Base-by-base conservation (phyloP, 2,329 filamentous ascomycete species). In the Ophiostoma himal-ulmi region DNA sequence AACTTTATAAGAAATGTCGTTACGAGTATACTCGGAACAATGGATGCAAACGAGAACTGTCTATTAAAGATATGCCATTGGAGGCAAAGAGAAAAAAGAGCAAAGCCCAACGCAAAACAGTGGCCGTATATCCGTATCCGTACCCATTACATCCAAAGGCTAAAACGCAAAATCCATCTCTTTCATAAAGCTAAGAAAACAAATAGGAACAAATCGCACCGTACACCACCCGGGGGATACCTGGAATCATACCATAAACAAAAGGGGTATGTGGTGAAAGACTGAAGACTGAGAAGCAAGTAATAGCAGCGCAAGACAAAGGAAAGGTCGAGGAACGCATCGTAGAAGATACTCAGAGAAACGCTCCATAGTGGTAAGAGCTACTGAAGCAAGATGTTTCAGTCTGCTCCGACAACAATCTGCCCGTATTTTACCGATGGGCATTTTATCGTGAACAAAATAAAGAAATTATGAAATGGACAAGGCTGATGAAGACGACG, bases 401-500 rank as follows among this genome's bases (percentile, higher is more conserved):
- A 22, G 11, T 14, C 57, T 17, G 57, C 57, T 62, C 10, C 26
- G 5, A 62, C 26, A 22, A n/a, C 20, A 11, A 11, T 54, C 0
- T 36, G 22, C n/a, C 57, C 14, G 26, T 62, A 11, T 62, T 62
- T 62, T 34, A 62, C 57, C 57, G 26, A 36, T 26, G 20, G 22
- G 26, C 57, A 34, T n/a, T 48, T 10, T 20, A 20, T 20, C 30
- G n/a, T 14, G 36, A 30, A 34, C 13, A 34, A 36, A 7, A 39
- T 3, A 39, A 39, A 39, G 37, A 39, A n/a, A 34, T 41, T 13
- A 70, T n/a, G 71, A 17, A 78, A 73, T 64, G 1, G 70, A 73
- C 22, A 72, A 69, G 1, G 72, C 52, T 3, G 71, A 71, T 3
- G 70, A 73, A 13, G 73, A 73, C 14, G 69, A 70, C 20, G 72